Evolutionary conservation across 139 green algal species (phyloP).

Genomic region (Chlamydomonas sp.): DNA sequence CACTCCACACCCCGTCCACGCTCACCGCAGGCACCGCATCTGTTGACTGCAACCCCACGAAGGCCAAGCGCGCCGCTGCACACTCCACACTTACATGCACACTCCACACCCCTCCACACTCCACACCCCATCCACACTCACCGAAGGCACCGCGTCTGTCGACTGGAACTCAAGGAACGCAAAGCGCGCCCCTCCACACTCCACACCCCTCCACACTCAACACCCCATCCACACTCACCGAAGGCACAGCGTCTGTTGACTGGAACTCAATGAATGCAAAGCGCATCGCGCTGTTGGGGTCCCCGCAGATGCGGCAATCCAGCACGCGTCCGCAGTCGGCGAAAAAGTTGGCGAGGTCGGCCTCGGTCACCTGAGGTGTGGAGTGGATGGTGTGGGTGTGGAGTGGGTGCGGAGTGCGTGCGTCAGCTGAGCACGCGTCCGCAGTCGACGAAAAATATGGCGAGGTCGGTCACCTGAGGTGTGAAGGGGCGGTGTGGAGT

Average conservation of each 20-base stretch:
- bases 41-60: too few relatives aligned
- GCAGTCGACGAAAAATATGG: constrained; percentile 60
- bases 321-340: constrained; percentile 59
- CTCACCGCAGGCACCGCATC: too few relatives aligned
- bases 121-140: not conserved
- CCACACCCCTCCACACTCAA: constrained; percentile 24
- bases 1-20: not conserved
- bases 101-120: constrained; percentile 22
- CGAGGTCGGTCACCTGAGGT: constrained; percentile 61
- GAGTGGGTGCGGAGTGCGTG: too few relatives aligned
- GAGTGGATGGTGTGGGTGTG: too few relatives aligned
- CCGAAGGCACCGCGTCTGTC: too few relatives aligned
- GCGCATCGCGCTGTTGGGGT: constrained; percentile 81
- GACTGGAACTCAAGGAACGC: too few relatives aligned
- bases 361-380: constrained; percentile 66
- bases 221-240: too few relatives aligned
- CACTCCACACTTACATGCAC: not conserved
- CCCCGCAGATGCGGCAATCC: constrained; percentile 91
- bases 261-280: constrained; percentile 96
- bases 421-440: constrained; percentile 80
- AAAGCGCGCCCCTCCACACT: not conserved
- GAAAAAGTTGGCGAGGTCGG: constrained; percentile 65
- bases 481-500: too few relatives aligned
- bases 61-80: too few relatives aligned
- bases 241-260: too few relatives aligned